phyloP scores from a whole-genome alignment of 2,329 filamentous ascomycete genomes.

The Botrytis tulipae region DNA sequence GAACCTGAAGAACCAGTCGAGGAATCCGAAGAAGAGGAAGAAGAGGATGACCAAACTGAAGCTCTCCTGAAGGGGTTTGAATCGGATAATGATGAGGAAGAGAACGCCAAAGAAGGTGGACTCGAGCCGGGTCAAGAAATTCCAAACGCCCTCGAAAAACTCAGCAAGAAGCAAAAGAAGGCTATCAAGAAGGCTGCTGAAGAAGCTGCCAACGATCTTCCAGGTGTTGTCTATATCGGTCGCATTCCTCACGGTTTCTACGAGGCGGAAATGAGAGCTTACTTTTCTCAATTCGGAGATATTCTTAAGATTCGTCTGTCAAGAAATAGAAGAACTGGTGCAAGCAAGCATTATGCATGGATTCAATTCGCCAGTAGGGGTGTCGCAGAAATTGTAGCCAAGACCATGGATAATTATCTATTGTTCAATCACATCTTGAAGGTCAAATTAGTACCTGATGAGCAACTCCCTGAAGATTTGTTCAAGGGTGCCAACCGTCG shows the following conservation, averaged over 20 bases:
- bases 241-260: constrained; percentile 95
- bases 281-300: constrained; percentile 89
- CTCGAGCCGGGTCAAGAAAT: constrained; percentile 44
- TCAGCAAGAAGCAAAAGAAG: constrained; percentile 50
- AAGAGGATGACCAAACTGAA: constrained; percentile 51
- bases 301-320: constrained; percentile 78
- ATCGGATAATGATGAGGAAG: constrained; percentile 39
- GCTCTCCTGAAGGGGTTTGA: constrained; percentile 55
- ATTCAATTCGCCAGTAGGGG: constrained; percentile 77
- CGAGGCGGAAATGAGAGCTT: constrained; percentile 90
- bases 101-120: constrained; percentile 42
- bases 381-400: constrained; percentile 86
- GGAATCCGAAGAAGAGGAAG: constrained; percentile 35
- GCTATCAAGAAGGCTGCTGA: constrained; percentile 46
- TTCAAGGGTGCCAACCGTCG: constrained; percentile 90
- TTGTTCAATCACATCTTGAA: constrained; percentile 93
- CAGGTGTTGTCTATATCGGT: constrained; percentile 85
- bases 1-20: constrained; percentile 10
- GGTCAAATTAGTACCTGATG: constrained; percentile 73
- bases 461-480: constrained; percentile 74
- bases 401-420: constrained; percentile 97
- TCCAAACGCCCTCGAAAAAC: constrained; percentile 25
- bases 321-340: constrained; percentile 87
- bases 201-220: constrained; percentile 49
- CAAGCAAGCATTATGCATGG: constrained; percentile 91